Base-by-base conservation (phyloP, 1,284 basidiomycete species). In the Cryptococcus jaspeensis region DNA sequence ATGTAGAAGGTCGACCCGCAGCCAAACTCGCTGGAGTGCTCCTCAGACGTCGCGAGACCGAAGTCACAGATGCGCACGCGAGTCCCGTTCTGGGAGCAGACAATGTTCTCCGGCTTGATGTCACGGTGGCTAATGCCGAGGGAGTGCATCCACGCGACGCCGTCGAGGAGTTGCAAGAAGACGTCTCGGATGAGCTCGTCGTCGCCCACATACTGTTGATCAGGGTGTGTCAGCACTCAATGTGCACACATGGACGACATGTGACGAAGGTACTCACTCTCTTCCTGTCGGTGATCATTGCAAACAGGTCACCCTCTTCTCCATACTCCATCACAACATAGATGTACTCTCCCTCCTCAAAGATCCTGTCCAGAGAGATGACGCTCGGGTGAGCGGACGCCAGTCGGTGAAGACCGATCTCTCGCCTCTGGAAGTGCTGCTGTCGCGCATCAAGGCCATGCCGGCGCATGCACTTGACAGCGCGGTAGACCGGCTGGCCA, bases 51-150 rank as follows among this genome's bases (percentile, higher is more conserved):
- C 12, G 95, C 95, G 32, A 98, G 85, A 50, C 96, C 95, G 78
- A 99, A 99, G 41, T 62, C 61, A 42, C 94, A 95, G 71, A 99
- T 85, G 63, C 90, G 86, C 57, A 98, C 85, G 56, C 86, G 84
- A 62, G 86, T 83, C 61, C 93, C 93, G 72, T 78, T 78, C 25
- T 78, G 72, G 81, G 90, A 78, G 79, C 92, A 96, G 60, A 99
- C 83, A 67, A 99, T 88, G 79, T 99, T 99, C 80, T 98, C 96
- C 2, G 94, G 95, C 81, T 98, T 99, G 73, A 99, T 82, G 77
- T 98, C 95, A 53, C 95, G 90, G 78, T 98, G 95, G 79, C 90
- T 94, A 72, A 98, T 92, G 43, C 84, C 83, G 28, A 80, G 73
- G 40, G 67, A 64, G 70, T 88, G 86, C 58, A 85, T 84, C 78